Evolutionary conservation across 805 yeast genomes (phyloP).

Genomic region (Wickerhamiella shivajii): DNA sequence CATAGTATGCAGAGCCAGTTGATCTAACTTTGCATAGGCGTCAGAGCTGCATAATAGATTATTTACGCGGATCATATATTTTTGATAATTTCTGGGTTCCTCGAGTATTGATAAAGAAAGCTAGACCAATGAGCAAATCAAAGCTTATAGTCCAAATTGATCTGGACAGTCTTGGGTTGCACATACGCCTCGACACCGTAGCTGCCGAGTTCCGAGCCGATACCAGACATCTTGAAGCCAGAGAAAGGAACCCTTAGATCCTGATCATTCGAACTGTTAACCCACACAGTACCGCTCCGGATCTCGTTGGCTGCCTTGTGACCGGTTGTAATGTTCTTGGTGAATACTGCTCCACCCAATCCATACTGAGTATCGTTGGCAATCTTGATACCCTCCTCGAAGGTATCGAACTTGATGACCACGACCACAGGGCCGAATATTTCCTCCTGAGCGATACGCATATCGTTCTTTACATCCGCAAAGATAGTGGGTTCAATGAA

Average conservation of each 20-base stretch:
- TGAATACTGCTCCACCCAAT: constrained; percentile 69
- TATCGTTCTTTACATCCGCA: constrained; percentile 48
- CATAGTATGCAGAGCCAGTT: no score
- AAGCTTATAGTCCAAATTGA: constrained; percentile 19
- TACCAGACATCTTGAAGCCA: constrained; percentile 80
- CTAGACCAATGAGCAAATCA: no score
- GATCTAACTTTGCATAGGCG: background rate
- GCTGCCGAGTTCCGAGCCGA: constrained; percentile 86
- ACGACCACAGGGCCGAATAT: constrained; percentile 80
- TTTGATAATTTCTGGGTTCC: no score
- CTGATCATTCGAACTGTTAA: constrained; percentile 81
- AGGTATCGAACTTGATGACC: constrained; percentile 47
- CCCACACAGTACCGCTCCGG: constrained; percentile 55
- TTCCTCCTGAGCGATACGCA: constrained; percentile 62
- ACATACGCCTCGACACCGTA: constrained; percentile 78
- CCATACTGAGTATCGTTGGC: constrained; percentile 71
- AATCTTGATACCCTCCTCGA: constrained; percentile 48
- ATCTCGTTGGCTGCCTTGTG: constrained; percentile 46
- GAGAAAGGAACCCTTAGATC: constrained; percentile 85
- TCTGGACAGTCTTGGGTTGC: constrained; percentile 65
- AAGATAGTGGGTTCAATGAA: constrained; percentile 66
- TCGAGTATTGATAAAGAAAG: no score
- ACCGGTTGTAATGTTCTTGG: constrained; percentile 50
- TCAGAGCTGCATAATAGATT: no score
- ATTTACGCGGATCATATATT: no score